These are phyloP conservation scores for Penicillium nordicum DNA, from an alignment of 2,329 filamentous ascomycete genomes.

Conservation along the genomic window DNA sequence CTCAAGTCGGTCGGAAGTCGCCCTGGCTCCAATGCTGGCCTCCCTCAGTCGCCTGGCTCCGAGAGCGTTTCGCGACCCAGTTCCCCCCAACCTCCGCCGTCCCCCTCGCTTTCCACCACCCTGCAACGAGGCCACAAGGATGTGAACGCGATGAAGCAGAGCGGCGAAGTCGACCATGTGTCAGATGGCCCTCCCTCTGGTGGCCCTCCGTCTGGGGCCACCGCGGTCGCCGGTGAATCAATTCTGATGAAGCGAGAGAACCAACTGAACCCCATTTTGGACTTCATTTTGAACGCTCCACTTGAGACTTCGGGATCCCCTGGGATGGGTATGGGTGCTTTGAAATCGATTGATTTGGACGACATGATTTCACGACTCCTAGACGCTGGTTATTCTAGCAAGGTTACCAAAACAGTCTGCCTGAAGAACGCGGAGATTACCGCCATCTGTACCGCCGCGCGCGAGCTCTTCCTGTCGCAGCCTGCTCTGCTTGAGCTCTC, in stretches of 20 bases:
- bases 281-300: constrained; percentile 45
- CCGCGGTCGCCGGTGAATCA: constrained; percentile 74
- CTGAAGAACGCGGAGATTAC: constrained; percentile 97
- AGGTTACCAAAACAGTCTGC: constrained; percentile 95
- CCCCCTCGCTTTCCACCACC: constrained; percentile 75
- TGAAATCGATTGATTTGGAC: constrained; percentile 91
- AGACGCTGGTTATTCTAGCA: constrained; percentile 91
- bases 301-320: constrained; percentile 48
- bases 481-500: constrained; percentile 88
- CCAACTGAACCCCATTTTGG: constrained; percentile 63
- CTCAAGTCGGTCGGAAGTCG: constrained; percentile 65
- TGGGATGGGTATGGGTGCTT: constrained; percentile 77
- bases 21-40: constrained; percentile 29
- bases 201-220: constrained; percentile 53
- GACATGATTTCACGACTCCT: constrained; percentile 94
- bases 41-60: constrained; percentile 36
- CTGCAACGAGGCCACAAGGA: constrained; percentile 71
- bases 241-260: constrained; percentile 82
- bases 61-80: constrained; percentile 47
- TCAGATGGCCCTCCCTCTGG: constrained; percentile 83
- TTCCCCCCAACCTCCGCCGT: constrained; percentile 69
- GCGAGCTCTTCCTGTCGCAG: constrained; percentile 86
- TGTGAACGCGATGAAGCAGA: constrained; percentile 74
- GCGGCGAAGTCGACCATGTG: constrained; percentile 89
- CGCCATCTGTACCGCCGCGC: constrained; percentile 83